Conservation (phyloP, 2,329 filamentous ascomycete genomes). For the Arthroderma sp. region DNA sequence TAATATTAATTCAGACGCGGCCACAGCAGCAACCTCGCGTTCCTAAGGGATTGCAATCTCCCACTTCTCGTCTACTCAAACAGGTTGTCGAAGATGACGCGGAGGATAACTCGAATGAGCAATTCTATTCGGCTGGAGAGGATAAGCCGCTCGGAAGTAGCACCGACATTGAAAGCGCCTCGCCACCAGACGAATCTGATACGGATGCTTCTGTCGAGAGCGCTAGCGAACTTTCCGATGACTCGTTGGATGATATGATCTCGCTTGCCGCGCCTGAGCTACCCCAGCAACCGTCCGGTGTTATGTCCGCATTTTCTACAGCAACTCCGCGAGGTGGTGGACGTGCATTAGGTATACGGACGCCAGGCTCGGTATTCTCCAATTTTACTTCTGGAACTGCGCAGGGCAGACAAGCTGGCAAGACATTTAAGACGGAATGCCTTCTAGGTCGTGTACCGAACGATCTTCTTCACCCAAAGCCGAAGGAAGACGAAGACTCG, state of each 20-base stretch:
- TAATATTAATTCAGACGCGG: constrained; percentile 55
- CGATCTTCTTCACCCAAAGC: constrained; percentile 74
- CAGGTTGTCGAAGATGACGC: constrained; percentile 48
- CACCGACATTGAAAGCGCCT: constrained; percentile 40
- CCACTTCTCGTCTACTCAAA: constrained; percentile 42
- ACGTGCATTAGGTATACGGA: constrained; percentile 57
- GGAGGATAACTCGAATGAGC: constrained; percentile 76
- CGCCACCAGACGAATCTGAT: constrained; percentile 49
- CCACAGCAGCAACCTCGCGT: constrained; percentile 17
- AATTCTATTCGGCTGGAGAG: constrained; percentile 85
- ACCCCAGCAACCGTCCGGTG: constrained; percentile 62
- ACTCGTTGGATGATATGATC: constrained; percentile 87
- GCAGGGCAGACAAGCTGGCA: constrained; percentile 57
- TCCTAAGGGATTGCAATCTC: constrained; percentile 27
- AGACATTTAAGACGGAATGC: constrained; percentile 72
- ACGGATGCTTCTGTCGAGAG: constrained; percentile 35
- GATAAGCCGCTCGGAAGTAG: constrained; percentile 42
- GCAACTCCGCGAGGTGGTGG: constrained; percentile 68
- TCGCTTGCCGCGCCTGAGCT: constrained; percentile 70
- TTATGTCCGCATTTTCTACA: constrained; percentile 64
- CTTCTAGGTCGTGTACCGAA: constrained; percentile 59
- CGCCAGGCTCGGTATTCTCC: constrained; percentile 80
- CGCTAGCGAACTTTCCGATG: constrained; percentile 74
- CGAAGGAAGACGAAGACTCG: constrained; percentile 71
- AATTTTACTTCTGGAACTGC: constrained; percentile 75